Conservation (phyloP, 2,329 filamentous ascomycete species). For the Fusarium pseudocircinatum region DNA sequence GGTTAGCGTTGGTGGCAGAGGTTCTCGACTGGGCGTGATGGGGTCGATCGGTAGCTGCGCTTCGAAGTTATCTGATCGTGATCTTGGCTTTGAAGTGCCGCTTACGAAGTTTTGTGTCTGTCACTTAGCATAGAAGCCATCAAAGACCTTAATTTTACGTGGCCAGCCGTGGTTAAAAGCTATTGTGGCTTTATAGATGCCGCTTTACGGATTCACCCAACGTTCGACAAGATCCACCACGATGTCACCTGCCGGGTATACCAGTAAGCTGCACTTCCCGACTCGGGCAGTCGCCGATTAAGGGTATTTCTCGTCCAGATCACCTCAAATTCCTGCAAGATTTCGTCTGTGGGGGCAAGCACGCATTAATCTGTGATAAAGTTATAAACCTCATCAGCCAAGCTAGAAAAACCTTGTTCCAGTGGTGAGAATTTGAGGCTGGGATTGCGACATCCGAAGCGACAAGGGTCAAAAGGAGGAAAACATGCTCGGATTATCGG, state of each 20-base stretch:
- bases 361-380: background rate
- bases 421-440: slow-evolving; percentile 20
- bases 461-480: background rate
- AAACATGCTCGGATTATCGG: slow-evolving; percentile 6
- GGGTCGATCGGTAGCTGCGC: background rate
- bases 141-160: fast-evolving
- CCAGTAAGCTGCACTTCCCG: background rate
- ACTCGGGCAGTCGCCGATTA: background rate
- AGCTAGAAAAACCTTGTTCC: background rate
- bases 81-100: background rate
- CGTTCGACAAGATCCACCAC: background rate
- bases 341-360: slow-evolving; percentile 8
- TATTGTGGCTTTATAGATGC: background rate
- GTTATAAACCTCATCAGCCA: background rate
- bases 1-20: background rate
- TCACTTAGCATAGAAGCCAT: background rate
- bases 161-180: background rate
- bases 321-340: background rate
- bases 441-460: slow-evolving; percentile 34
- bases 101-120: background rate
- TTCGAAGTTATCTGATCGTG: background rate
- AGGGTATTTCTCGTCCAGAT: background rate
- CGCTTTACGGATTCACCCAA: background rate
- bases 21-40: background rate
- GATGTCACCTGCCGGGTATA: background rate